These are phyloP conservation scores for Sonneratia caseolaris DNA, from an alignment of 345 rosid species.

Conservation along the genomic window DNA sequence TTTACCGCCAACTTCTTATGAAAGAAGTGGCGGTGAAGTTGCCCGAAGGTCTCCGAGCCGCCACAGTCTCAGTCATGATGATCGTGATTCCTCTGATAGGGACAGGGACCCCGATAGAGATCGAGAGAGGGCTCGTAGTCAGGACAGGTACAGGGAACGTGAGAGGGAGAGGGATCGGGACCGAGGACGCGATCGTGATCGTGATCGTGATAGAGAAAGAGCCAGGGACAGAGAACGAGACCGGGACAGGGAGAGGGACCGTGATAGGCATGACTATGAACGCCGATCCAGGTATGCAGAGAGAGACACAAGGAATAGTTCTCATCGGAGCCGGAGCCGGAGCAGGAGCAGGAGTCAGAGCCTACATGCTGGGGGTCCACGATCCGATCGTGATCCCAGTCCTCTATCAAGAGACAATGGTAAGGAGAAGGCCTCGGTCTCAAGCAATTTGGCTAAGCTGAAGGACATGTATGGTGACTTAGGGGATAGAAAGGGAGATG, in stretches of 20 bases:
- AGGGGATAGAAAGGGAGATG: conserved; percentile 40
- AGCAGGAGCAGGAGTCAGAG: conserved; percentile 61
- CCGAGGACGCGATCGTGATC: conserved; percentile 5
- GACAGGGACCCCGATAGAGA: conserved; percentile 36
- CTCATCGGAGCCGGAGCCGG: conserved; percentile 25
- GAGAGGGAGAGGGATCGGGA: conserved; percentile 27
- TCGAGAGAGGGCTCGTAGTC: conserved; percentile 20
- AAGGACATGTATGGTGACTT: conserved; percentile 79
- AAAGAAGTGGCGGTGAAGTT: conserved; percentile 40
- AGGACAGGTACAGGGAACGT: conserved; percentile 24
- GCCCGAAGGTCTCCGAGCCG: conserved; percentile 46
- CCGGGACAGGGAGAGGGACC: conserved; percentile 3
- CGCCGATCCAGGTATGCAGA: conserved; percentile 20
- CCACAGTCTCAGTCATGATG: conserved; percentile 69
- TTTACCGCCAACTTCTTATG: conserved; percentile 48
- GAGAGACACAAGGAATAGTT: conserved; percentile 29
- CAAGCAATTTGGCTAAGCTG: conserved; percentile 83
- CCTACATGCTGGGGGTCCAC: conserved; percentile 32
- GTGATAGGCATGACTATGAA: conserved; percentile 18
- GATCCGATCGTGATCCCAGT: conserved; percentile 30
- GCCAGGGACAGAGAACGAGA: conserved; percentile 23
- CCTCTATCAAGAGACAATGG: conserved; percentile 40
- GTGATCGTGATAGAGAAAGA: conserved; percentile 14
- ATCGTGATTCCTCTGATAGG: conserved; percentile 40
- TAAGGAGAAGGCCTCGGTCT: conserved; percentile 47